Percentiles rank a stretch among this genome's conserved stretches.
phyloP scores from a whole-genome alignment of 2,329 filamentous ascomycete genomes.

The Arthrobotrys sphaeroides region DNA sequence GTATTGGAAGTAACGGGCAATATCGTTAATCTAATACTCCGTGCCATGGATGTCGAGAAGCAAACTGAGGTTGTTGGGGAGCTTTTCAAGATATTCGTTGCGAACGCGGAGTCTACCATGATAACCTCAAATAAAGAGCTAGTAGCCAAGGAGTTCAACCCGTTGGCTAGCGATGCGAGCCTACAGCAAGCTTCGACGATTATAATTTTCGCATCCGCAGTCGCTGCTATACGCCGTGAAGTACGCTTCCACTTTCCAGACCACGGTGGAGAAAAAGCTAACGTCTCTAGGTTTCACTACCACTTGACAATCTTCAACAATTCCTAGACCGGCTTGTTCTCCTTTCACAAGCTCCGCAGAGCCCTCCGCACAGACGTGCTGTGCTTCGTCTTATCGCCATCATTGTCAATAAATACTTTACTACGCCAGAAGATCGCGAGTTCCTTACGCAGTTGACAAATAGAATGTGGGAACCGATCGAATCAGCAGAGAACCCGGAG shows the following conservation, averaged over 20 bases:
- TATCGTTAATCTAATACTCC: conserved; percentile 70
- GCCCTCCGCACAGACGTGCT: conserved; percentile 61
- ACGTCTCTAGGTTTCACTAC: conserved; percentile 53
- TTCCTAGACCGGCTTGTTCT: conserved; percentile 61
- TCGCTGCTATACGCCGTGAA: conserved; percentile 56
- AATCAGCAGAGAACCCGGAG: conserved; percentile 56
- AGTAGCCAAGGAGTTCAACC: conserved; percentile 54
- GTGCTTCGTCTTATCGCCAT: conserved; percentile 62
- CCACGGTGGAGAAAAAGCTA: background rate
- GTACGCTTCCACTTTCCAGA: conserved; percentile 34
- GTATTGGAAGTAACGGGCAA: conserved; percentile 71
- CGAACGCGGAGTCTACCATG: conserved; percentile 59
- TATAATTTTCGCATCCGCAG: conserved; percentile 55
- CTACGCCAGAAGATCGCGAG: conserved; percentile 44
- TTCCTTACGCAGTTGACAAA: conserved; percentile 39
- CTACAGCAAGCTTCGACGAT: conserved; percentile 48
- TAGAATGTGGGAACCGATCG: conserved; percentile 37
- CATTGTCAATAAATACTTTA: conserved; percentile 61
- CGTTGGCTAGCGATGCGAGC: conserved; percentile 45
- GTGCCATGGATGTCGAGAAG: conserved; percentile 66
- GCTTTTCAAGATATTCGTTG: conserved; percentile 66
- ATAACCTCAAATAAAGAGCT: conserved; percentile 60
- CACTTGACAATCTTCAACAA: conserved; percentile 54
- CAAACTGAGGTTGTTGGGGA: conserved; percentile 67
- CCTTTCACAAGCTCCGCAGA: conserved; percentile 59